phyloP scores from a whole-genome alignment of 768 basidiomycete genomes.

The Aureoboletus auriporus region DNA sequence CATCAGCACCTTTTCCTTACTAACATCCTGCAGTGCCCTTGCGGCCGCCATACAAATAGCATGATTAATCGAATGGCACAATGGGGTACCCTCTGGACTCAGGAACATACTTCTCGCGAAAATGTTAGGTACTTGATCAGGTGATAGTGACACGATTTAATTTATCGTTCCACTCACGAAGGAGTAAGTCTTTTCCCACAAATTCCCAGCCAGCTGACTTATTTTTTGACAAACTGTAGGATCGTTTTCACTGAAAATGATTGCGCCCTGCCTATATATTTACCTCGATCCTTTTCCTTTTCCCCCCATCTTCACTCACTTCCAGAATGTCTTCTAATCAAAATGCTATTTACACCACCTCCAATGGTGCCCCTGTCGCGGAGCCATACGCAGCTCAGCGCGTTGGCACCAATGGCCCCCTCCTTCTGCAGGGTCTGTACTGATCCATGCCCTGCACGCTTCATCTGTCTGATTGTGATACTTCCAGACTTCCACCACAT shows the following conservation, averaged over 20 bases:
- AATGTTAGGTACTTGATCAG: background rate
- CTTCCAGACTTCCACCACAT: constrained; percentile 81
- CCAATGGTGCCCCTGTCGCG: constrained; percentile 72
- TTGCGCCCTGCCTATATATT: constrained; percentile 11
- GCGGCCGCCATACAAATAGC: no score
- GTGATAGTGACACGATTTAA: no score
- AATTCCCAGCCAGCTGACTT: constrained; percentile 8
- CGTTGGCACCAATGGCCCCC: constrained; percentile 71
- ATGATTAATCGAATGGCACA: no score
- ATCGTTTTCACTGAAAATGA: constrained; percentile 23
- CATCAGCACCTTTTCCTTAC: no score
- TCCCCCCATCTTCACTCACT: constrained; percentile 2
- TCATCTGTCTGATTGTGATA: constrained; percentile 13
- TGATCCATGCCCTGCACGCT: background rate
- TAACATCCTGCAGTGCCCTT: no score
- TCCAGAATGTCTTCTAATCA: constrained; percentile 61
- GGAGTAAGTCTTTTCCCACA: no score
- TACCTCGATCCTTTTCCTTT: background rate
- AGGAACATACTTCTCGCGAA: no score
- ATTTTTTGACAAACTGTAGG: constrained; percentile 8
- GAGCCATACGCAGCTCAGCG: constrained; percentile 81
- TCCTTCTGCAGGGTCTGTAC: constrained; percentile 75
- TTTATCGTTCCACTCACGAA: no score
- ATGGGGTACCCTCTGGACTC: no score
- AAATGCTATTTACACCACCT: constrained; percentile 76